phyloP scores from a whole-genome alignment of 805 yeast species.

The Yarrowia keelungensis region DNA sequence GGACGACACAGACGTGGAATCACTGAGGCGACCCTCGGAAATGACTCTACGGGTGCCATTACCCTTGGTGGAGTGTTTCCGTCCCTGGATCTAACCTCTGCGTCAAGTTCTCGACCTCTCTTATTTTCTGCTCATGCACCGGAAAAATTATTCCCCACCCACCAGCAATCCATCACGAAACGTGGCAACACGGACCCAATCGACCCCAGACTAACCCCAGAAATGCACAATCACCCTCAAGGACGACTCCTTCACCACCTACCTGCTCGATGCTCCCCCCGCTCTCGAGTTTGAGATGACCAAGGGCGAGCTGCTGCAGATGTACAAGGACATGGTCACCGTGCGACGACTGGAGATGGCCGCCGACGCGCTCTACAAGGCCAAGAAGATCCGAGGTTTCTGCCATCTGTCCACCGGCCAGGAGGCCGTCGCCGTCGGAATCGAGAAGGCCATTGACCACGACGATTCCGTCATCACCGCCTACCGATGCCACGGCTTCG shows the following conservation, averaged over 20 bases:
- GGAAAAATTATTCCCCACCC: slow-evolving; percentile 34
- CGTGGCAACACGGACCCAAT: neutral
- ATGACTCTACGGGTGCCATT: slow-evolving; percentile 1
- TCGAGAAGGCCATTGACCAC: slow-evolving; percentile 88
- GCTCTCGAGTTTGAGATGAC: slow-evolving; percentile 76
- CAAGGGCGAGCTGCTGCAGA: slow-evolving; percentile 78
- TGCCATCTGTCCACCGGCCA: slow-evolving; percentile 98
- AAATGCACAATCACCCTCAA: slow-evolving; percentile 38
- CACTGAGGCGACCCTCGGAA: slow-evolving; percentile 14
- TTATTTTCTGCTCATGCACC: slow-evolving; percentile 13
- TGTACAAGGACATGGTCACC: slow-evolving; percentile 95
- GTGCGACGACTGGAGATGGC: slow-evolving; percentile 98
- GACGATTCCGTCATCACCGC: slow-evolving; percentile 93
- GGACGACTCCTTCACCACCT: slow-evolving; percentile 82
- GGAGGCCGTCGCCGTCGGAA: slow-evolving; percentile 99
- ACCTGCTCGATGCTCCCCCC: slow-evolving; percentile 77
- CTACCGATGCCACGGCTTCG: slow-evolving; percentile 98
- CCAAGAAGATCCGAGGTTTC: slow-evolving; percentile 98
- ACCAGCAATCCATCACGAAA: slow-evolving; percentile 25
- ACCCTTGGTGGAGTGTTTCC: neutral
- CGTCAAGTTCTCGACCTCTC: too few species aligned
- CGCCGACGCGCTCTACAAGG: slow-evolving; percentile 96
- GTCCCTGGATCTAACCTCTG: too few species aligned
- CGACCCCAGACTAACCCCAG: slow-evolving; percentile 13
- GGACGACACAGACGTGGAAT: neutral